phyloP scores from a whole-genome alignment of 1,139 yeast species.

The Hyphopichia pseudoburtonii region DNA sequence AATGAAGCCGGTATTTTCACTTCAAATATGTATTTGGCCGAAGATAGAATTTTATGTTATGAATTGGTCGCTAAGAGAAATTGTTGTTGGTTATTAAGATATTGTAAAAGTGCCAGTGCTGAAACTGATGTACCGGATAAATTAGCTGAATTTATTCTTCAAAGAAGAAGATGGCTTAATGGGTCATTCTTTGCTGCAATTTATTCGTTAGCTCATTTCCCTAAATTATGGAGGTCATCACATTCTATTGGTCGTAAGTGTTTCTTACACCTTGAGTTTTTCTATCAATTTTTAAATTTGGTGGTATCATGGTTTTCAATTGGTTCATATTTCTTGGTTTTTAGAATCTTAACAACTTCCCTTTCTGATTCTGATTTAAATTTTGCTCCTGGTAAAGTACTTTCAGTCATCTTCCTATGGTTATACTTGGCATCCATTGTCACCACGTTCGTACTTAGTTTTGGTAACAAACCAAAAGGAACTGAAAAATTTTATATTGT shows the following conservation, averaged over 20 bases:
- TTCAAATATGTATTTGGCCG: slow-evolving; percentile 52
- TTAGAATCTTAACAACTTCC: slow-evolving; percentile 72
- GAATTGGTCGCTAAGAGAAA: slow-evolving; percentile 48
- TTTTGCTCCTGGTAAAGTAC: slow-evolving; percentile 68
- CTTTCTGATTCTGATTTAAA: slow-evolving; percentile 50
- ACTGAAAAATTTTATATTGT: slow-evolving; percentile 78
- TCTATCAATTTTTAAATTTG: slow-evolving; percentile 45
- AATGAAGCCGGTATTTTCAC: slow-evolving; percentile 53
- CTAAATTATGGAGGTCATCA: slow-evolving; percentile 43
- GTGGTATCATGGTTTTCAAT: slow-evolving; percentile 77
- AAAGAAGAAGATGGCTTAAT: slow-evolving; percentile 53
- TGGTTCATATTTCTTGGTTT: slow-evolving; percentile 78
- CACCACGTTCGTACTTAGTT: slow-evolving; percentile 85
- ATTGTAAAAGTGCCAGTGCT: slow-evolving; percentile 47
- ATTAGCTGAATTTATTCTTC: slow-evolving; percentile 46
- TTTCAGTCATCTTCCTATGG: slow-evolving; percentile 86
- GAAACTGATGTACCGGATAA: slow-evolving; percentile 52
- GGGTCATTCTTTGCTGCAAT: slow-evolving; percentile 53
- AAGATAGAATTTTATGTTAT: slow-evolving; percentile 50
- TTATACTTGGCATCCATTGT: slow-evolving; percentile 83
- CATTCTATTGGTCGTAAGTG: slow-evolving; percentile 43
- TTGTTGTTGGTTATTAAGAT: slow-evolving; percentile 46
- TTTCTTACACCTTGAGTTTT: slow-evolving; percentile 43
- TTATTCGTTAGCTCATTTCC: slow-evolving; percentile 45
- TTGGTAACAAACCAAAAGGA: slow-evolving; percentile 95